Evolutionary conservation across 495 filamentous ascomycete genomes (phyloP).

Genomic region (Lichenothelia convexa): DNA sequence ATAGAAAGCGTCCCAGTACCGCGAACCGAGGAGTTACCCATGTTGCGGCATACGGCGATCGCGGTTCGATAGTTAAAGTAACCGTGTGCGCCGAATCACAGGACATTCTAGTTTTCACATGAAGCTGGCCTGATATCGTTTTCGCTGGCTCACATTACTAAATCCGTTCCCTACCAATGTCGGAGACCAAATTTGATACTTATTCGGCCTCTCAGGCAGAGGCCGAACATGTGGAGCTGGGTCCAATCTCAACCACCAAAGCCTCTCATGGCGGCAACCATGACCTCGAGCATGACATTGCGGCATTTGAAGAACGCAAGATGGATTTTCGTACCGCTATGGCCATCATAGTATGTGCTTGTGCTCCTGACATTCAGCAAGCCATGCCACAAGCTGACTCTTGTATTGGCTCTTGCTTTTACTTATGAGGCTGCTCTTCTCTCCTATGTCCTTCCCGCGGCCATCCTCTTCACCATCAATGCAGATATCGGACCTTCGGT

Average conservation of each 20-base stretch:
- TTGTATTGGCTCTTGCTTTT: neutral
- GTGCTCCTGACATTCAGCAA: neutral
- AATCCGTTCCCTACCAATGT: neutral
- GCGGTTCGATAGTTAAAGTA: neutral
- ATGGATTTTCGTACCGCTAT: neutral
- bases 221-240: neutral
- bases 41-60: neutral
- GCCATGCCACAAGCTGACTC: neutral
- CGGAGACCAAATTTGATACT: too few species aligned
- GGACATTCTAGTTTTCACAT: neutral
- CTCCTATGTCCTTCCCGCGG: neutral
- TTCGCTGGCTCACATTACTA: neutral
- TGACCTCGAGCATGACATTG: neutral
- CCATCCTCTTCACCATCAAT: slow-evolving; percentile 5
- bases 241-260: neutral
- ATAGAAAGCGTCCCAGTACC: neutral
- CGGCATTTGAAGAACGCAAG: neutral
- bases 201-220: neutral
- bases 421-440: neutral
- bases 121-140: too few species aligned
- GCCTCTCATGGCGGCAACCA: neutral
- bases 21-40: neutral
- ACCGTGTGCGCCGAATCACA: neutral
- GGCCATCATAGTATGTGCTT: neutral
- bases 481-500: slow-evolving; percentile 8